These are phyloP conservation scores for Ulota crispa DNA, from an alignment of 225 moss, liverwort and hornwort species.

Conservation along the genomic window DNA sequence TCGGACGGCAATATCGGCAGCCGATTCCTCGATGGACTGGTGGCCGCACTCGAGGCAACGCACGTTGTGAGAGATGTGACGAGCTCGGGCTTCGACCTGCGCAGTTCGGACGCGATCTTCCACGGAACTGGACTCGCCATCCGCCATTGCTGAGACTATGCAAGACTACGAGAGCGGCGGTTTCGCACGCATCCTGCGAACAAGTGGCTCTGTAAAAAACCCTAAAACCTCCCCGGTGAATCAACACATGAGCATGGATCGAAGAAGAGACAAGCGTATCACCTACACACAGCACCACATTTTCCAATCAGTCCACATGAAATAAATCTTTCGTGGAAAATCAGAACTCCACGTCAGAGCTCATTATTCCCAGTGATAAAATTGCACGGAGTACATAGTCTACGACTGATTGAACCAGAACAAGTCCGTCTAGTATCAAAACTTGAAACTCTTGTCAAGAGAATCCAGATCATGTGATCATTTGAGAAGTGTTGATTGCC, in stretches of 20 bases:
- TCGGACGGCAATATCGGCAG: conserved; percentile 83
- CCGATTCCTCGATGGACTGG: conserved; percentile 91
- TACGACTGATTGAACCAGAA: too few species aligned
- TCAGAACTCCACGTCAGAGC: not conserved
- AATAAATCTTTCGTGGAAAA: not conserved
- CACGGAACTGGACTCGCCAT: conserved; percentile 12
- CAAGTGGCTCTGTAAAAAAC: not conserved
- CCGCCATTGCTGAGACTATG: conserved; percentile 9
- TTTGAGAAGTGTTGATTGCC: too few species aligned
- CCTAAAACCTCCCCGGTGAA: not conserved
- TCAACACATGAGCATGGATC: not conserved
- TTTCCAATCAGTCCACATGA: not conserved
- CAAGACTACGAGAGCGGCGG: not conserved
- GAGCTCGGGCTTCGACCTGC: conserved; percentile 87
- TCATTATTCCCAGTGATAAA: too few species aligned
- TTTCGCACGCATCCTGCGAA: not conserved
- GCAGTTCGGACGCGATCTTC: conserved; percentile 71
- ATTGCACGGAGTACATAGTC: too few species aligned
- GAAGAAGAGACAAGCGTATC: not conserved
- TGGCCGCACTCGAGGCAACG: conserved; percentile 92
- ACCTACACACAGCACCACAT: not conserved
- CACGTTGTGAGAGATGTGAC: conserved; percentile 87
- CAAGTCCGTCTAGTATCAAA: too few species aligned
- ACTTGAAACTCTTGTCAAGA: too few species aligned
- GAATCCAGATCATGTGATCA: too few species aligned